Base-by-base conservation (phyloP, 345 rosid genomes). In the Kernera saxatilis region DNA sequence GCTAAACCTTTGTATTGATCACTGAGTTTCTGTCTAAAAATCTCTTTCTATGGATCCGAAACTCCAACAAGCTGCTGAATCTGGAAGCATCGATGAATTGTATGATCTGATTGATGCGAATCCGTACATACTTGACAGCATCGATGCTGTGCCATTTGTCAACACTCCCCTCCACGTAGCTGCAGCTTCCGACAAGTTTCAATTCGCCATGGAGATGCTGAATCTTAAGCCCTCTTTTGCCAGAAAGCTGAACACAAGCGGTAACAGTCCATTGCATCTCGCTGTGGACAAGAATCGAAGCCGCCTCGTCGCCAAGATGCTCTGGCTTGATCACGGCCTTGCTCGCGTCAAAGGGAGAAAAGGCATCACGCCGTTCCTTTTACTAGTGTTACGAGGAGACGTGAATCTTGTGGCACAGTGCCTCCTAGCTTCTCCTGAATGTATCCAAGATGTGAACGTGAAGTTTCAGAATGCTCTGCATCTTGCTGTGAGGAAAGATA, bases 141-240 rank as follows among this genome's bases (percentile, higher is more conserved):
- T 79, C 0, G 76, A 77, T 56, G 30, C 45, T 3, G 51, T 60
- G 9, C 71, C 83, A 30, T 84, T 84, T 53, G 39, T 61, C 4
- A 75, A 60, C 13, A 81, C 82, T 69, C 83, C 83, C 11, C 66
- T 84, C 1, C 85, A 81, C 13, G 23, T 56, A 15, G 72, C 83
- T 49, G 83, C 82, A 50, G 35, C 41, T 21, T 10, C 3, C 0
- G 82, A 85, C 3, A 53, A 68, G 0, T 2, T 11, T 11, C 48
- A 25, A 2, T 81, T 63, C 26, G 70, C 80, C 0, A 9, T 33
- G 67, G 83, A 81, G 46, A 43, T 78, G 4, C 19, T 73, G 59
- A 69, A 67, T 43, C 71, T 84, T 21, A 77, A 68, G 27, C 83
- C 84, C 2, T 79, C 79, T 5, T 79, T 81, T 56, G 70, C 73